Conservation (phyloP, 768 basidiomycete genomes). For the Pleurotus giganteus region DNA sequence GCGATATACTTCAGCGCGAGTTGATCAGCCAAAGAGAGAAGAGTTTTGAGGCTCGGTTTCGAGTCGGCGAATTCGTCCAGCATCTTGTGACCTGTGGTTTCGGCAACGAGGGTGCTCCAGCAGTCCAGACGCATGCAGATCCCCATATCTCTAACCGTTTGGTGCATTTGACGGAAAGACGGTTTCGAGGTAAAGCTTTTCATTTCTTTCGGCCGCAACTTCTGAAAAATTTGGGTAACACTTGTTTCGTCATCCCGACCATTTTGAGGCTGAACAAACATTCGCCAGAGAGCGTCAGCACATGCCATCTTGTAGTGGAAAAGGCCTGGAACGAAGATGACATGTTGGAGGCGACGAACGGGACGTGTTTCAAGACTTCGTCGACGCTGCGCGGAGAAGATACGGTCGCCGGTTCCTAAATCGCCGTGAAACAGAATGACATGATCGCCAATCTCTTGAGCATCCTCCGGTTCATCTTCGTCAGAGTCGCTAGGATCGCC, state of each 20-base stretch:
- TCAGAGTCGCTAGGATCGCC: background rate
- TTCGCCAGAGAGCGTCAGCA: conserved; percentile 22
- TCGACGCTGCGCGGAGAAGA: background rate
- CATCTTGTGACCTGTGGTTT: background rate
- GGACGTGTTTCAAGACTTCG: background rate
- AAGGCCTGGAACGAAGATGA: conserved; percentile 20
- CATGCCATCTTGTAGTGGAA: conserved; percentile 29
- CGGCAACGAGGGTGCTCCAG: conserved; percentile 22
- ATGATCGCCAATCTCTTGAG: background rate
- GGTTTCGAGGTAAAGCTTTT: conserved; percentile 21
- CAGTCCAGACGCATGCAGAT: conserved; percentile 14
- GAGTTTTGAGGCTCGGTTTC: conserved; percentile 18
- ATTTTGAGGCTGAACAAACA: conserved; percentile 17
- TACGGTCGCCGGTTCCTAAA: conserved; percentile 15
- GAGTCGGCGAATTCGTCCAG: conserved; percentile 20
- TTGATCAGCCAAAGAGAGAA: conserved; percentile 14
- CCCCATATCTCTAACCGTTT: conserved; percentile 22
- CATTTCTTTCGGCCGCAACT: conserved; percentile 24
- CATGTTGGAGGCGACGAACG: conserved; percentile 16
- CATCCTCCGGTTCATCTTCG: background rate
- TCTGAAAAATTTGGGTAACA: conserved; percentile 11
- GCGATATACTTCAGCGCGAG: conserved; percentile 16
- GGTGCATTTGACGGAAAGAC: conserved; percentile 26
- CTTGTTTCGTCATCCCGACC: conserved; percentile 14
- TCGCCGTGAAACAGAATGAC: conserved; percentile 17